A percentile compares a stretch with the other conserved stretches of the same genome.
Evolutionary conservation across 192 early-diverging fungal species (phyloP).

Genomic region (Backusella mclennaniae): DNA sequence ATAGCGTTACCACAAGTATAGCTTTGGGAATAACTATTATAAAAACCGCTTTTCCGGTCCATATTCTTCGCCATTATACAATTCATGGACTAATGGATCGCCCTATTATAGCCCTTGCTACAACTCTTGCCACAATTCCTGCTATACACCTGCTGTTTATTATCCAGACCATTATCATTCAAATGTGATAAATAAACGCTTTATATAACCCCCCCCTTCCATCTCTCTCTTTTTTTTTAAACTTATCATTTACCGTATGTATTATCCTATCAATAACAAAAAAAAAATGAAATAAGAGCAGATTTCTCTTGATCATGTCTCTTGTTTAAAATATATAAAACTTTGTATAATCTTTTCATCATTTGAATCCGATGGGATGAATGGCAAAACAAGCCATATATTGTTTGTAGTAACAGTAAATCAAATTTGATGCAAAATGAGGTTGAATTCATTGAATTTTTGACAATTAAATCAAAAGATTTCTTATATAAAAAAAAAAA

Average conservation of each 20-base stretch:
- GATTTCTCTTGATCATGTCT: no score
- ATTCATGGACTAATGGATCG: not conserved
- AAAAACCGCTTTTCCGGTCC: not conserved
- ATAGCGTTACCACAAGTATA: not conserved
- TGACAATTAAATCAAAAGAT: no score
- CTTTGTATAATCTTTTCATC: no score
- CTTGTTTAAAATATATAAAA: no score
- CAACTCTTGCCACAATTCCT: not conserved
- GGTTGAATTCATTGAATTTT: no score
- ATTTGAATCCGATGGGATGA: no score
- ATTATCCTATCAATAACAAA: not conserved
- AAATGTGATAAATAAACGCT: not conserved
- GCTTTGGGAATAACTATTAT: not conserved
- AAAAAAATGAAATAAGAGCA: no score
- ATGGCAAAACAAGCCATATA: no score
- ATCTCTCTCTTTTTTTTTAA: not conserved
- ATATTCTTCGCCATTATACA: not conserved
- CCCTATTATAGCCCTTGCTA: not conserved
- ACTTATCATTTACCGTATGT: not conserved
- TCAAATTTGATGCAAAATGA: no score
- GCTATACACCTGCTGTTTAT: not conserved
- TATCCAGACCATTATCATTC: not conserved
- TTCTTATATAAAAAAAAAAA: no score
- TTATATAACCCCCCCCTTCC: not conserved
- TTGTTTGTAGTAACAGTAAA: no score